Conservation (phyloP, 2,329 filamentous ascomycete genomes). For the Zymoseptoria ardabiliae region DNA sequence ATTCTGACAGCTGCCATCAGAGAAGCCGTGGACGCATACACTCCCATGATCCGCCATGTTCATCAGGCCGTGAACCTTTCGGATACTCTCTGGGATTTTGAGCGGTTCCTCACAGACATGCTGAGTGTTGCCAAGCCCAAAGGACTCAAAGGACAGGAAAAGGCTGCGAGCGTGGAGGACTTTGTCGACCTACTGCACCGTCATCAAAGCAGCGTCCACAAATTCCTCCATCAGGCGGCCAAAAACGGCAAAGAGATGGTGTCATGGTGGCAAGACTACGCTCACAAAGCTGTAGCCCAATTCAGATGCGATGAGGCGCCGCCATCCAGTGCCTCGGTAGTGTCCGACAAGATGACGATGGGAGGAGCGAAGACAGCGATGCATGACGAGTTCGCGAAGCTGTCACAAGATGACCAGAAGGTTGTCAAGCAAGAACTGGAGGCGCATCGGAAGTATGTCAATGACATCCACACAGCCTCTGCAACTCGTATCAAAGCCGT, state of each 20-base stretch:
- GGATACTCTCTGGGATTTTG: constrained; percentile 58
- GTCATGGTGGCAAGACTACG: constrained; percentile 54
- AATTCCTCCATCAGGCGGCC: constrained; percentile 63
- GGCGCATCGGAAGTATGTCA: constrained; percentile 54
- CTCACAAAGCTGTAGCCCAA: constrained; percentile 48
- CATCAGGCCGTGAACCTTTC: constrained; percentile 66
- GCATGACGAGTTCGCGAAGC: constrained; percentile 36
- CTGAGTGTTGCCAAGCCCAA: constrained; percentile 47
- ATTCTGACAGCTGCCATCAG: constrained; percentile 61
- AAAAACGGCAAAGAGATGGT: constrained; percentile 61
- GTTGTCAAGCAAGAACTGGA: constrained; percentile 49
- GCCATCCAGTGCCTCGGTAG: constrained; percentile 13
- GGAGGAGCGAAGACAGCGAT: constrained; percentile 39
- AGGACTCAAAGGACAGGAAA: constrained; percentile 23
- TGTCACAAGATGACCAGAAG: constrained; percentile 43
- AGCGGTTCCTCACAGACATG: constrained; percentile 64
- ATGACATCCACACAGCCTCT: constrained; percentile 48
- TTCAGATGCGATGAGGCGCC: constrained; percentile 41
- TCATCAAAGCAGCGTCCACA: constrained; percentile 58
- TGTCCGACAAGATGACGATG: constrained; percentile 28
- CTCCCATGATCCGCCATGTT: constrained; percentile 64
- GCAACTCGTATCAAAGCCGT: constrained; percentile 50
- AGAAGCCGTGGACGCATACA: constrained; percentile 60
- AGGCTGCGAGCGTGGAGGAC: constrained; percentile 58
- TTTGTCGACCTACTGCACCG: constrained; percentile 60